These are phyloP conservation scores for Cercis canadensis DNA, from an alignment of 306 rosid species.

Conservation along the genomic window DNA sequence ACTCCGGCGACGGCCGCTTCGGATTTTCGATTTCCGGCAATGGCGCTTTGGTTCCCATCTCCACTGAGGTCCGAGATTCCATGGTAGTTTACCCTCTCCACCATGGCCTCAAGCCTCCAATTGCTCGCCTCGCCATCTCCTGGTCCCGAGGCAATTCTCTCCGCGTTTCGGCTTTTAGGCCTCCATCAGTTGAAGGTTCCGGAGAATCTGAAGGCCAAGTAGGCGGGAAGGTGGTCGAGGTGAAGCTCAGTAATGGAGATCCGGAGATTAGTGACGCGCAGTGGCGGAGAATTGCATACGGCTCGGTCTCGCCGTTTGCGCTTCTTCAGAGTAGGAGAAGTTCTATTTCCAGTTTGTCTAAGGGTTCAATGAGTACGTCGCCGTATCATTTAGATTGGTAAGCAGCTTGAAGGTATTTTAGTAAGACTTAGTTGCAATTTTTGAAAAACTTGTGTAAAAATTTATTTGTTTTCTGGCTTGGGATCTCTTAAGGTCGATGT, in stretches of 20 bases:
- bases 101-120: too few species aligned
- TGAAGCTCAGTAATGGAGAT: conserved; percentile 66
- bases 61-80: conserved; percentile 43
- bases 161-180: conserved; percentile 68
- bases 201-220: conserved; percentile 35
- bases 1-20: conserved; percentile 25
- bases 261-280: conserved; percentile 60
- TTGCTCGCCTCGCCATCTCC: conserved; percentile 74
- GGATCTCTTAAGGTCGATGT: not conserved
- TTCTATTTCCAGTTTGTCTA: conserved; percentile 56
- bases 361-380: conserved; percentile 53
- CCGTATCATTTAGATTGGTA: conserved; percentile 80
- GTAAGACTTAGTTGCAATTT: conserved; percentile 17
- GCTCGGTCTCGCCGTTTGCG: conserved; percentile 85
- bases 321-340: conserved; percentile 81
- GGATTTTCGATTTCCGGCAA: conserved; percentile 5
- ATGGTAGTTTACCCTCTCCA: conserved; percentile 55
- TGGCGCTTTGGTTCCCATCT: conserved; percentile 51
- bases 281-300: conserved; percentile 78
- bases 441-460: not conserved
- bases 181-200: conserved; percentile 30
- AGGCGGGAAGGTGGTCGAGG: conserved; percentile 77
- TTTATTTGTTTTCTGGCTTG: too few species aligned
- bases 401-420: not conserved
- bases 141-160: conserved; percentile 88